Evolutionary conservation across 805 yeast genomes (phyloP).

Genomic region (Cyberlindnera mrakii): DNA sequence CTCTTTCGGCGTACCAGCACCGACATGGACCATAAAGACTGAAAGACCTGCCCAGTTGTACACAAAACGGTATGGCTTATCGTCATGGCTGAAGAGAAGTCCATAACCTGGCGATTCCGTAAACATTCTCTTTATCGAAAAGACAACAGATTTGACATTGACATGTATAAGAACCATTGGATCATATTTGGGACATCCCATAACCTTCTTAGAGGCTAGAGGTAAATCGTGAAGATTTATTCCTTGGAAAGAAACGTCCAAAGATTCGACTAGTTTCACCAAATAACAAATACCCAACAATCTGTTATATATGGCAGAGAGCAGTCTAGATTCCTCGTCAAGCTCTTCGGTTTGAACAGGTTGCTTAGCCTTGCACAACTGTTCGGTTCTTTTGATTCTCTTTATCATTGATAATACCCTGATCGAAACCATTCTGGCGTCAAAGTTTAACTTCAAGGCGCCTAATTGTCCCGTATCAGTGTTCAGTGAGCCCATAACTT

Average conservation of each 20-base stretch:
- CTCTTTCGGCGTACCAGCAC: slow-evolving; percentile 12
- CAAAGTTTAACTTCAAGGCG: slow-evolving; percentile 10
- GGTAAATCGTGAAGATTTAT: slow-evolving; percentile 18
- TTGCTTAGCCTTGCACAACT: neutral
- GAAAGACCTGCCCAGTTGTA: slow-evolving; percentile 33
- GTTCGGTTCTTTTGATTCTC: slow-evolving; percentile 1
- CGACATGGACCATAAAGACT: slow-evolving; percentile 23
- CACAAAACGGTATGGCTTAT: slow-evolving; percentile 36
- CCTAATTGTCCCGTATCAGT: slow-evolving; percentile 16
- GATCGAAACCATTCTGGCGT: slow-evolving; percentile 14
- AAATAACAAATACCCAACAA: slow-evolving; percentile 8
- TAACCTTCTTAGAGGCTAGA: slow-evolving; percentile 12
- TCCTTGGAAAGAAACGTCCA: slow-evolving; percentile 14
- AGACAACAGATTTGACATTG: slow-evolving; percentile 15
- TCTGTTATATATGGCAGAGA: slow-evolving; percentile 9
- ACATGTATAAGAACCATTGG: slow-evolving; percentile 20
- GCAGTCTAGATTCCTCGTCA: slow-evolving; percentile 7
- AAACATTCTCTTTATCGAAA: slow-evolving; percentile 24
- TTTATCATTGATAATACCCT: slow-evolving; percentile 11
- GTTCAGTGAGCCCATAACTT: slow-evolving; percentile 13
- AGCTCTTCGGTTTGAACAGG: neutral
- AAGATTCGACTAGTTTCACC: slow-evolving; percentile 13
- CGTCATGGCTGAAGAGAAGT: slow-evolving; percentile 32
- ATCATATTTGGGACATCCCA: slow-evolving; percentile 16
- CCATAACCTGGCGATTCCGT: slow-evolving; percentile 42